Evolutionary conservation across 805 yeast species (phyloP).

Genomic region (Starmera caribaea): DNA sequence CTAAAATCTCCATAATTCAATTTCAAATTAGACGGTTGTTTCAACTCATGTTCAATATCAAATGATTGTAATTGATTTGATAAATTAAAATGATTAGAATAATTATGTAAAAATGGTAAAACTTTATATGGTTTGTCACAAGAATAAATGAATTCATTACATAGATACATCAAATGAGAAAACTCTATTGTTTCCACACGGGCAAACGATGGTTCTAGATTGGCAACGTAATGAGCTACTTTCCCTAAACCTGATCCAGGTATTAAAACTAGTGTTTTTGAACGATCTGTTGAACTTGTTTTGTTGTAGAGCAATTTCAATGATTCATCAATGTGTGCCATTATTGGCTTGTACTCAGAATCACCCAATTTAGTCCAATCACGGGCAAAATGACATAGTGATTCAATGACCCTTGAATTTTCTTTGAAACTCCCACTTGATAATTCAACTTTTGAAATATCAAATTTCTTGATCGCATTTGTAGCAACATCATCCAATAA

Average conservation of each 20-base stretch:
- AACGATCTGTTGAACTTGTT: constrained; percentile 11
- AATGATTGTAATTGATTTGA: constrained; percentile 43
- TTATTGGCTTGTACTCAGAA: constrained; percentile 42
- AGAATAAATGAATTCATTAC: constrained; percentile 49
- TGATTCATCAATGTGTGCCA: constrained; percentile 43
- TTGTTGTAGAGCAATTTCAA: constrained; percentile 13
- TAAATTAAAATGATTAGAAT: constrained; percentile 49
- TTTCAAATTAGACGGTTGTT: constrained; percentile 37
- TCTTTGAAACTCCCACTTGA: constrained; percentile 16
- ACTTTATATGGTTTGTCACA: constrained; percentile 11
- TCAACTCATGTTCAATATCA: constrained; percentile 16
- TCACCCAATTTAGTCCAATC: constrained; percentile 59
- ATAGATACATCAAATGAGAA: constrained; percentile 66
- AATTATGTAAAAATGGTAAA: constrained; percentile 52
- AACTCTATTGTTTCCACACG: constrained; percentile 67
- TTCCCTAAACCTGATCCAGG: constrained; percentile 91
- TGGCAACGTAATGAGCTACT: constrained; percentile 53
- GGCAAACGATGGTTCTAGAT: constrained; percentile 26
- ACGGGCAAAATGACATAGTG: constrained; percentile 65
- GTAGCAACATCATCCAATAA: constrained; percentile 37
- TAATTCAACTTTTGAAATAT: constrained; percentile 35
- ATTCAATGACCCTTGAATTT: constrained; percentile 47
- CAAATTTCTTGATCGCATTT: constrained; percentile 23
- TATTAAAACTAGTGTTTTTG: constrained; percentile 45
- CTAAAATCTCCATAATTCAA: constrained; percentile 58